Evolutionary conservation across 805 yeast genomes (phyloP), one percentile per base, ranked within the genome.

Genomic region (Candida peoriensis): DNA sequence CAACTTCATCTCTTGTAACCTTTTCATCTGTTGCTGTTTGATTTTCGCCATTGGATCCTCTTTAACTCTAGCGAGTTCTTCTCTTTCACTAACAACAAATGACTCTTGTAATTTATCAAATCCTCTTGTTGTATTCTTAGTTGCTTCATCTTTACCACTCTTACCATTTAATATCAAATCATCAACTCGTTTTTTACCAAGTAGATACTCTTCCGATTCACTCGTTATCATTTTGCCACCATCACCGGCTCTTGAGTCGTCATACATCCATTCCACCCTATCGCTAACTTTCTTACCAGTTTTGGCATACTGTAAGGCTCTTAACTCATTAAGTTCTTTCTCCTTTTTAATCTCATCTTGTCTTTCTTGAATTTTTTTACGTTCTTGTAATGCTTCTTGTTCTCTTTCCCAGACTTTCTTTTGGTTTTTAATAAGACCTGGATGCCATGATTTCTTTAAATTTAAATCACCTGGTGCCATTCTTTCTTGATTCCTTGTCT

Each of bases 391-490:
- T 8, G 82, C 78, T 26, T 80, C 80, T 52, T 85, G 88, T 52
- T 93, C 97, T 35, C 66, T 69, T 44, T 77, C 70, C 90, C 95
- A 82, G 23, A 90, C 89, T 50, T 80, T 83, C 45, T 79, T 80
- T 60, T 81, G 87, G 66, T 90, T 90, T 55, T 81, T 84, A 54
- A 84, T 65, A 33, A 86, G 67, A 30, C 82, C 89, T 3, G 98
- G 97, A 58, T 90, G 87, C 98, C 97, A 90, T 42, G 97, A 90
- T 57, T 90, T 90, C 63, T 90, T 83, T 37, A 89, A 60, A 55
- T 90, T 90, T 43, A 90, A 68, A 57, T 89, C 96, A 5, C 88
- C 85, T 1, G 88, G 84, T 55, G 68, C 71, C 72, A 66, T 67
- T n/a, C n/a, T n/a, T n/a, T n/a, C n/a, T n/a, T n/a, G n/a, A n/a